These are phyloP conservation scores for Myriosclerotinia scirpicola DNA, from an alignment of 2,329 filamentous ascomycete species.

Conservation along the genomic window DNA sequence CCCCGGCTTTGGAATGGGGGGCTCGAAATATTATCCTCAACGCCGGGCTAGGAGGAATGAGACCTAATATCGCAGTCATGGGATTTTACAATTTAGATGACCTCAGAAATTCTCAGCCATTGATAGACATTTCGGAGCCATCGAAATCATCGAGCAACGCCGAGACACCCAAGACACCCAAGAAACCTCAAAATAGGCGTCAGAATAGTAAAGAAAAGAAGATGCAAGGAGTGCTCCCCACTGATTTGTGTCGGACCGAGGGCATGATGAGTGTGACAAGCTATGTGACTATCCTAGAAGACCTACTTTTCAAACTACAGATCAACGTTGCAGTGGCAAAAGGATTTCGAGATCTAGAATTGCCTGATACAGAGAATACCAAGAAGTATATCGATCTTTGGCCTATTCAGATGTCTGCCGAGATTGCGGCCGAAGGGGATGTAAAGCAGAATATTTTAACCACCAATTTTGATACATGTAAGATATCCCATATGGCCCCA, in stretches of 20 bases:
- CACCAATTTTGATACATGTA: slow-evolving; percentile 89
- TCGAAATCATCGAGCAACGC: slow-evolving; percentile 40
- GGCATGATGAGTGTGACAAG: slow-evolving; percentile 67
- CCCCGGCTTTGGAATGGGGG: slow-evolving; percentile 81
- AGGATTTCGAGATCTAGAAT: slow-evolving; percentile 74
- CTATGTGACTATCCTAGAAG: slow-evolving; percentile 82
- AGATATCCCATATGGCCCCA: slow-evolving; percentile 36
- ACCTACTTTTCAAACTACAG: slow-evolving; percentile 72
- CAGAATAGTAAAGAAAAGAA: slow-evolving; percentile 57
- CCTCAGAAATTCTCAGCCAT: slow-evolving; percentile 59
- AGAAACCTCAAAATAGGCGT: slow-evolving; percentile 41
- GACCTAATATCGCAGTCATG: slow-evolving; percentile 81
- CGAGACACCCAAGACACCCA: neutral
- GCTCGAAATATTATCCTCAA: slow-evolving; percentile 79
- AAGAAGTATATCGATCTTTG: slow-evolving; percentile 86
- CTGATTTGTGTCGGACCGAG: slow-evolving; percentile 68
- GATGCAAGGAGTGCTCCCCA: slow-evolving; percentile 61
- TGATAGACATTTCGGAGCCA: slow-evolving; percentile 56
- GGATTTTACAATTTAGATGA: slow-evolving; percentile 81
- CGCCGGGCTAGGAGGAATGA: slow-evolving; percentile 81
- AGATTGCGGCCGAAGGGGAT: slow-evolving; percentile 66
- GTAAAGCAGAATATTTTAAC: slow-evolving; percentile 68
- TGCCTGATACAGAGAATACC: slow-evolving; percentile 59
- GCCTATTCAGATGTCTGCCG: slow-evolving; percentile 92
- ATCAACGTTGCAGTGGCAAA: slow-evolving; percentile 84